These are phyloP conservation scores for Blastocladiella britannica DNA, from an alignment of 192 early-diverging fungal species.

Conservation along the genomic window DNA sequence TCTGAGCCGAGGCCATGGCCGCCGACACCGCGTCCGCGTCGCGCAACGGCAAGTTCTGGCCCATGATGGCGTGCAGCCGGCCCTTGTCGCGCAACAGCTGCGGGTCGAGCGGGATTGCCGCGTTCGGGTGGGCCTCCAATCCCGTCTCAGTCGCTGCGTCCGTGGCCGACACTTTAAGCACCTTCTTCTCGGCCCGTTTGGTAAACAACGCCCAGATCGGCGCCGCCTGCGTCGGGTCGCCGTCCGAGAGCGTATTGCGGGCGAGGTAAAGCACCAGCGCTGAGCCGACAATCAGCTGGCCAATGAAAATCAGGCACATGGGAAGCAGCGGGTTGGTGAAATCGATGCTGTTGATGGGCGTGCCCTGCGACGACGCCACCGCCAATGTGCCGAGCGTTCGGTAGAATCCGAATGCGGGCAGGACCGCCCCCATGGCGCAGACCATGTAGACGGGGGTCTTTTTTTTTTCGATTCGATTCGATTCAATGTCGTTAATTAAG, in stretches of 20 bases:
- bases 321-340: background rate
- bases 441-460: too few relatives aligned
- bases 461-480: too few relatives aligned
- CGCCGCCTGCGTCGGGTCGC: background rate
- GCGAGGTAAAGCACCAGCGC: background rate
- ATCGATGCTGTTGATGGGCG: background rate
- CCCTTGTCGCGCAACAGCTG: background rate
- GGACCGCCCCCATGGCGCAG: background rate
- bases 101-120: background rate
- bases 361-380: background rate
- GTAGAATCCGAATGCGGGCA: conserved; percentile 1
- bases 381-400: background rate
- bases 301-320: background rate
- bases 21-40: background rate
- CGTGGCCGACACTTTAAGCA: background rate
- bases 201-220: too few relatives aligned
- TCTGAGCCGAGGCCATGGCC: too few relatives aligned
- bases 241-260: background rate
- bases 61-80: background rate
- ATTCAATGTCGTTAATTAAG: too few relatives aligned
- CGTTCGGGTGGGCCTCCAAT: background rate
- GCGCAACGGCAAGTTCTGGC: too few relatives aligned
- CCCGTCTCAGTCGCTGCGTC: background rate
- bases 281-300: background rate
- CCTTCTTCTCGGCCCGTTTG: too few relatives aligned